These are phyloP conservation scores for Globisporangium megalacanthum DNA, from an alignment of 352 stramenopile species.

Conservation along the genomic window DNA sequence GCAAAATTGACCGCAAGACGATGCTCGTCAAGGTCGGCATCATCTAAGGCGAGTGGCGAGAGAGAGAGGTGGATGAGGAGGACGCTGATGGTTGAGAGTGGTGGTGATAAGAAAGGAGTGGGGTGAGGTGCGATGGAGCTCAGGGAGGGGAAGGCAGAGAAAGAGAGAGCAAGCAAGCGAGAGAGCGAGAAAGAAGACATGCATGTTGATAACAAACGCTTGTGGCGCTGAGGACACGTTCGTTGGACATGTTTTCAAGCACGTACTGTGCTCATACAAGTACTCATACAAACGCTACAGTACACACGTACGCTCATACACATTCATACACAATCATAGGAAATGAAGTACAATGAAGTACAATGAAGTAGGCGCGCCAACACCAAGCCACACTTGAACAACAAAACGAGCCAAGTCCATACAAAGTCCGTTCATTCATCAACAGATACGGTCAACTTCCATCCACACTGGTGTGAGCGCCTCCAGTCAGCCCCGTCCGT, in stretches of 20 bases:
- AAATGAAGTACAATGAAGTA: too few species aligned
- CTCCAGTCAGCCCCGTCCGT: not conserved
- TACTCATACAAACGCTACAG: too few species aligned
- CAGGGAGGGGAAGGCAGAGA: not conserved
- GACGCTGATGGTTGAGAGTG: not conserved
- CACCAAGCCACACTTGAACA: too few species aligned
- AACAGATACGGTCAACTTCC: not conserved
- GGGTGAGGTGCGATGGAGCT: not conserved
- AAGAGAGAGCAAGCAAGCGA: not conserved
- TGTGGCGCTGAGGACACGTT: not conserved
- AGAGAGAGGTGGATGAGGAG: not conserved
- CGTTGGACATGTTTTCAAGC: not conserved
- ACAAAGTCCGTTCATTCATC: too few species aligned
- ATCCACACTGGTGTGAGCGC: not conserved
- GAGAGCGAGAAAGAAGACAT: not conserved
- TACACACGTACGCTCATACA: too few species aligned
- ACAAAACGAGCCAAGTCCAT: too few species aligned
- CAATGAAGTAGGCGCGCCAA: too few species aligned
- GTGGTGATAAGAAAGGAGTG: not conserved
- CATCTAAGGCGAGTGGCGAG: slow-evolving; percentile 29
- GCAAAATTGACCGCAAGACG: slow-evolving; percentile 65
- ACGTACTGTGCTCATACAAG: too few species aligned
- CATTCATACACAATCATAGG: too few species aligned
- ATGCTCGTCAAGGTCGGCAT: slow-evolving; percentile 72
- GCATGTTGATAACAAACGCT: too few species aligned